phyloP scores from a whole-genome alignment of 768 basidiomycete genomes.

The Leccinellum rugosiceps region DNA sequence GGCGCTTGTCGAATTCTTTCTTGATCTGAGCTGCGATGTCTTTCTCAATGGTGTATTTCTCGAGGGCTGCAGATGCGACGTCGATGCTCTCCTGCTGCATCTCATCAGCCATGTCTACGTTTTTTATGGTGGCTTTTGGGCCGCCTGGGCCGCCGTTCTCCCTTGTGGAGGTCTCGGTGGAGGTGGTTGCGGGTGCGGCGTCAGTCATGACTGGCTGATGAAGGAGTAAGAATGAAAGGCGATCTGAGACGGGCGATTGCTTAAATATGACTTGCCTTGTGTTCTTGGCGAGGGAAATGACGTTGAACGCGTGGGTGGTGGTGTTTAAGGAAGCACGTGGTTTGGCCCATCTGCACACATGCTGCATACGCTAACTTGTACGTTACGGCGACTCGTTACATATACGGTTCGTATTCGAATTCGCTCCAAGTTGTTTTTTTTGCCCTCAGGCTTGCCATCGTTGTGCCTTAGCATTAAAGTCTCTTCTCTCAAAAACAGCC shows the following conservation, averaged over 20 bases:
- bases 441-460: neutral
- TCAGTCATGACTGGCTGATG: conserved; percentile 43
- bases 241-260: conserved; percentile 2
- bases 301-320: conserved; percentile 14
- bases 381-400: neutral
- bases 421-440: neutral
- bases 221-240: neutral
- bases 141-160: conserved; percentile 37
- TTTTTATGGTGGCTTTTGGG: conserved; percentile 91
- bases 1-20: conserved; percentile 93
- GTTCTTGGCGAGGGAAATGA: conserved; percentile 18
- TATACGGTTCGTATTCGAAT: neutral
- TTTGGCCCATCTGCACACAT: neutral
- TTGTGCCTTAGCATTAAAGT: conserved; percentile 5
- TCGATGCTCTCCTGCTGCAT: conserved; percentile 96
- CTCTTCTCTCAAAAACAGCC: neutral
- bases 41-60: conserved; percentile 94
- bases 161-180: conserved; percentile 48
- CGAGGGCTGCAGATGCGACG: conserved; percentile 78
- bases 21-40: conserved; percentile 98
- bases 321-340: conserved; percentile 21
- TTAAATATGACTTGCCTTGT: conserved; percentile 35
- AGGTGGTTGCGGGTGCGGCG: conserved; percentile 56
- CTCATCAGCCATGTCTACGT: conserved; percentile 94
- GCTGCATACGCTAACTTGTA: neutral